Conservation (phyloP, 208 protist species). For the Wallacemonas collosoma region DNA sequence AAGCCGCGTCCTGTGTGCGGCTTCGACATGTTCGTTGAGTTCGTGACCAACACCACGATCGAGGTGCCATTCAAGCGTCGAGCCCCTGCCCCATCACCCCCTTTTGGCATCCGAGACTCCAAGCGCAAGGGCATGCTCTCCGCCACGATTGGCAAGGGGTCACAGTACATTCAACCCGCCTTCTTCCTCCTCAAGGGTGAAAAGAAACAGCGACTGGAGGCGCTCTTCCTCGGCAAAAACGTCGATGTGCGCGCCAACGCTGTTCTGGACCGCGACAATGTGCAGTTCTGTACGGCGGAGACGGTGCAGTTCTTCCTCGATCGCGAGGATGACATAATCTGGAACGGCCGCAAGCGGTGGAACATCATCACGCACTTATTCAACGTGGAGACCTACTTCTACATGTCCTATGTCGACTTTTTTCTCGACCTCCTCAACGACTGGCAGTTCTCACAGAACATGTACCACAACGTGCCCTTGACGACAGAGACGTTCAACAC, state of each 20-base stretch:
- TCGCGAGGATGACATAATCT: constrained; percentile 68
- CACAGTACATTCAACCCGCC: constrained; percentile 83
- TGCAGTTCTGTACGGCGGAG: constrained; percentile 46
- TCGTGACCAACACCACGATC: constrained; percentile 65
- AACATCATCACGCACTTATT: constrained; percentile 63
- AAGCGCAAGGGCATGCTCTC: constrained; percentile 60
- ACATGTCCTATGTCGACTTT: constrained; percentile 79
- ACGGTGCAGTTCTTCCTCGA: constrained; percentile 81
- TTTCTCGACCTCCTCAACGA: constrained; percentile 86
- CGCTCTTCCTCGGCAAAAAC: constrained; percentile 63
- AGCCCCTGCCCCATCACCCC: constrained; percentile 64
- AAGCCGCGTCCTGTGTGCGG: constrained; percentile 67
- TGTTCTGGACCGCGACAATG: constrained; percentile 59
- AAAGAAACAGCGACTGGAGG: constrained; percentile 66
- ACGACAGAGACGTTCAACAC: constrained; percentile 85
- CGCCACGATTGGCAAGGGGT: constrained; percentile 57
- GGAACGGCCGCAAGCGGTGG: constrained; percentile 80
- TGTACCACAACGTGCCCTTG: constrained; percentile 82
- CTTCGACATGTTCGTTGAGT: constrained; percentile 81
- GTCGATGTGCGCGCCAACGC: constrained; percentile 69
- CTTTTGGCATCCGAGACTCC: constrained; percentile 85
- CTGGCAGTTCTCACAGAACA: constrained; percentile 81
- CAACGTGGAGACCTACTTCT: constrained; percentile 68
- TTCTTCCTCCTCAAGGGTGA: constrained; percentile 67
- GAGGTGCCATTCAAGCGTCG: constrained; percentile 85